These are phyloP conservation scores for Neonectria neomacrospora DNA, from an alignment of 2,329 filamentous ascomycete genomes.

Conservation along the genomic window DNA sequence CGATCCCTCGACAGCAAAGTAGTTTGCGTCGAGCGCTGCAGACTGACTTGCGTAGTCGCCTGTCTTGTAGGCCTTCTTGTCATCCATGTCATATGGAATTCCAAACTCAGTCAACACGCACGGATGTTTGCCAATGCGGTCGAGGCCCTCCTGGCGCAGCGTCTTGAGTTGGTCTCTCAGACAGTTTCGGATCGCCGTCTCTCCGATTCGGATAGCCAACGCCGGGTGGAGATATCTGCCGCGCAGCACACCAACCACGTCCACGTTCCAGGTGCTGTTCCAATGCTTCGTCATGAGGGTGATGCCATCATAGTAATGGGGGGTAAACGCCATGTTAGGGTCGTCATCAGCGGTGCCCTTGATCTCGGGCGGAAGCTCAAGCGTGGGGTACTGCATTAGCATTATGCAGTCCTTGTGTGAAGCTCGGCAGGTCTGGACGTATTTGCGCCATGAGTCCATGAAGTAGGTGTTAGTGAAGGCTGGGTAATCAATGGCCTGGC, in stretches of 20 bases:
- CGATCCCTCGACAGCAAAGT: conserved; percentile 89
- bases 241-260: conserved; percentile 90
- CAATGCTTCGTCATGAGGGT: conserved; percentile 98
- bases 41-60: conserved; percentile 95
- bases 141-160: conserved; percentile 86
- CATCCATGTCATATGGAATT: conserved; percentile 98
- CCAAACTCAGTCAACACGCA: conserved; percentile 95
- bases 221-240: conserved; percentile 89
- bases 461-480: conserved; percentile 93
- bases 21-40: conserved; percentile 93
- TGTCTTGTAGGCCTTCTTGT: conserved; percentile 93
- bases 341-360: conserved; percentile 92
- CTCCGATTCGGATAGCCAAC: conserved; percentile 92
- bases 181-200: conserved; percentile 93
- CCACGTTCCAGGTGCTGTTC: conserved; percentile 97
- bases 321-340: conserved; percentile 88
- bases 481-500: conserved; percentile 80
- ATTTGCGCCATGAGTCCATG: conserved; percentile 84
- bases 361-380: conserved; percentile 89
- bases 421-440: conserved; percentile 77
- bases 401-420: conserved; percentile 86
- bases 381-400: conserved; percentile 89
- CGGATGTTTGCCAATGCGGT: conserved; percentile 88
- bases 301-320: conserved; percentile 96
- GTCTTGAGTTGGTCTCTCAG: conserved; percentile 87